Evolutionary conservation across 169 alveolate species (phyloP), one percentile per base, ranked within the genome.

Genomic region (Besnoitia besnoiti): DNA sequence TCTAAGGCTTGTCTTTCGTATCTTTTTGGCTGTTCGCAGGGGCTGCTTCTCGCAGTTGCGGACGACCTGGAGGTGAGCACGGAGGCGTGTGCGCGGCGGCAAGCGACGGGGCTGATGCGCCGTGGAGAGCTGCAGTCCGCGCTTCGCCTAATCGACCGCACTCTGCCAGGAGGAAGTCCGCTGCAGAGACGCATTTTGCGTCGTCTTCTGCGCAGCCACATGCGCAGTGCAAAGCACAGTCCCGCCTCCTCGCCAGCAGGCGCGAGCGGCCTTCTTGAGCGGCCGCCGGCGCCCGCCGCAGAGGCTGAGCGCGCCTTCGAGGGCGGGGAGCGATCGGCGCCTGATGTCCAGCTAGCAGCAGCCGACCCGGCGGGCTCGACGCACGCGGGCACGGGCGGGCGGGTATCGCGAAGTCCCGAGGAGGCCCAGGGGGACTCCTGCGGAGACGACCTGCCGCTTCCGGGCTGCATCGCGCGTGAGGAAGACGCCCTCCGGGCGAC

Each of bases 101-200:
- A 61, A 10, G 91, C 94, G 0, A 24, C 27, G 30, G 87, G 73
- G 16, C 77, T 50, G 80, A 49, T 67, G 76, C 85, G n/a, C 27
- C 79, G 50, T 35, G 91, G 91, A 35, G 55, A 33, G 42, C 88
- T 84, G 79, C 94, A 91, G 94, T 67, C 39, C 12, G 94, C 94
- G 30, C 80, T 91, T 44, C 61, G 50, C 39, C 44, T 84, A 0
- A 82, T 82, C 0, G 94, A 91, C 51, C 82, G n/a, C 27, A 73
- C 82, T 1, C 44, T 73, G 14, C 82, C 82, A 12, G 82, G 44
- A 35, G 82, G 82, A 3, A n/a, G n/a, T 73, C 39, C n/a, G 8
- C 82, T 73, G 3, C 82, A 73, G 44, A 73, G n/a, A 37, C 47
- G 47, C 47, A 19, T 73, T 30, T 19, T 73, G 46, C 82, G 46